phyloP scores from a whole-genome alignment of 768 basidiomycete species.

The Rickenella mellea region DNA sequence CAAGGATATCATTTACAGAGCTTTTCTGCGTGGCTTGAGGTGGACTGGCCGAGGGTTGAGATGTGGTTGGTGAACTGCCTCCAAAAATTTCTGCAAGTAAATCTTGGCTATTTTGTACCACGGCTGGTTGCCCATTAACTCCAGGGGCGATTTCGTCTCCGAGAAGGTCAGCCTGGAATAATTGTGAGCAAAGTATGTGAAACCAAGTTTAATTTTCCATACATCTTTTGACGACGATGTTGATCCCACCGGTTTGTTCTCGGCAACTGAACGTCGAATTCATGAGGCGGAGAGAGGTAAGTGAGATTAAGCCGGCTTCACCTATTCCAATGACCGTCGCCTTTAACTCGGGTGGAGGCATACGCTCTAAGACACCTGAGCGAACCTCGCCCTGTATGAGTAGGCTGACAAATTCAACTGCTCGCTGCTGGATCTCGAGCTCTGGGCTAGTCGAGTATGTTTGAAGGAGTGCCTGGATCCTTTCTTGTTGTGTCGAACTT shows the following conservation, averaged over 20 bases:
- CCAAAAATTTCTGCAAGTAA: conserved; percentile 93
- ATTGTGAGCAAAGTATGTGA: not conserved
- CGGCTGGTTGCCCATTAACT: conserved; percentile 30
- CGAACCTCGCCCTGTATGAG: conserved; percentile 69
- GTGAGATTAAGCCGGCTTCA: conserved; percentile 25
- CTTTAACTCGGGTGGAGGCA: conserved; percentile 98
- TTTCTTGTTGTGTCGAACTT: conserved; percentile 56
- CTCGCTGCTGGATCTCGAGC: conserved; percentile 90
- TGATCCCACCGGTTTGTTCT: conserved; percentile 93
- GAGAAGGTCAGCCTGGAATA: conserved; percentile 56
- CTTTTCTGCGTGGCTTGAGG: conserved; percentile 40
- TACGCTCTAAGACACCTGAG: conserved; percentile 86
- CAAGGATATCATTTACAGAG: conserved; percentile 83
- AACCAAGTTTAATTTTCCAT: conserved; percentile 10
- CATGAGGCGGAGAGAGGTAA: not conserved
- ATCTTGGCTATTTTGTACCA: conserved; percentile 64
- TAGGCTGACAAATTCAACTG: conserved; percentile 87
- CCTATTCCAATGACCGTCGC: conserved; percentile 93
- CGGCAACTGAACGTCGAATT: conserved; percentile 54
- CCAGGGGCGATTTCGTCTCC: conserved; percentile 57
- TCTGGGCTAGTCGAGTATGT: conserved; percentile 82
- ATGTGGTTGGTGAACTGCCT: conserved; percentile 27
- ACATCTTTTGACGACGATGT: conserved; percentile 72
- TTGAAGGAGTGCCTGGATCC: conserved; percentile 70
- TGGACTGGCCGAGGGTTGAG: conserved; percentile 25